Percentiles rank a stretch among this genome's conserved stretches.
Conservation (phyloP, 2,329 filamentous ascomycete species). For the Hymenoscyphus linearis region DNA sequence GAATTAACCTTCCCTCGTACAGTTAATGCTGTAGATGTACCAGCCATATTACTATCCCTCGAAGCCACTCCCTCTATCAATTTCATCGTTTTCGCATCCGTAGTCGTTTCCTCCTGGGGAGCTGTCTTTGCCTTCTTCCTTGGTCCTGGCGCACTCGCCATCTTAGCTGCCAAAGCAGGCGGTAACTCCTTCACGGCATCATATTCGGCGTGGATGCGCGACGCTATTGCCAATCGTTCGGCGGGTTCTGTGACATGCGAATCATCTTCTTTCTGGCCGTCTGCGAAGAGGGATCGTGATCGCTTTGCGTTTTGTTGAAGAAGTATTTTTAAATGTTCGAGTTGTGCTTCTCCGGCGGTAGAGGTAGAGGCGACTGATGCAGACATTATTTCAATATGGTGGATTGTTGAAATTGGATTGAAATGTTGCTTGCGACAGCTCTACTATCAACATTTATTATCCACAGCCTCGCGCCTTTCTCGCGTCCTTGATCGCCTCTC, state of each 20-base stretch:
- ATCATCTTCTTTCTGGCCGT: conserved; percentile 20
- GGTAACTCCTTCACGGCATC: conserved; percentile 72
- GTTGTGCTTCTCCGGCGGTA: conserved; percentile 7
- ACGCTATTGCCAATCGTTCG: conserved; percentile 26
- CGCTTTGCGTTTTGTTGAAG: conserved; percentile 39
- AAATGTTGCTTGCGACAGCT: background rate
- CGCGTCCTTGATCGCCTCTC: conserved; percentile 1
- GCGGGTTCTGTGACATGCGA: conserved; percentile 24
- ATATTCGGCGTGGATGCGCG: conserved; percentile 56
- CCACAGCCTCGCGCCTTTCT: conserved; percentile 13
- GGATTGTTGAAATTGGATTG: conserved; percentile 8
- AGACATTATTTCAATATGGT: conserved; percentile 7
- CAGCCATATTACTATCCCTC: conserved; percentile 32
- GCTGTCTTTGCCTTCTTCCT: conserved; percentile 55
- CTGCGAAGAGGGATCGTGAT: conserved; percentile 37
- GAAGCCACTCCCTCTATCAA: conserved; percentile 60
- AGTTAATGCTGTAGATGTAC: conserved; percentile 52
- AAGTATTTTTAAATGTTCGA: conserved; percentile 34
- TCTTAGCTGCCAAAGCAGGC: conserved; percentile 71
- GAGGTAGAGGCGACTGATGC: conserved; percentile 1
- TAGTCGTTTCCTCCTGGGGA: conserved; percentile 27
- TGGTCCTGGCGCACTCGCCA: conserved; percentile 59
- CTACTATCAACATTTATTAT: conserved; percentile 7
- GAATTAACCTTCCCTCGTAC: conserved; percentile 40
- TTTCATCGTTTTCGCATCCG: conserved; percentile 50